These are phyloP conservation scores for Willaertia magna DNA, from an alignment of 208 protist species.

Conservation along the genomic window DNA sequence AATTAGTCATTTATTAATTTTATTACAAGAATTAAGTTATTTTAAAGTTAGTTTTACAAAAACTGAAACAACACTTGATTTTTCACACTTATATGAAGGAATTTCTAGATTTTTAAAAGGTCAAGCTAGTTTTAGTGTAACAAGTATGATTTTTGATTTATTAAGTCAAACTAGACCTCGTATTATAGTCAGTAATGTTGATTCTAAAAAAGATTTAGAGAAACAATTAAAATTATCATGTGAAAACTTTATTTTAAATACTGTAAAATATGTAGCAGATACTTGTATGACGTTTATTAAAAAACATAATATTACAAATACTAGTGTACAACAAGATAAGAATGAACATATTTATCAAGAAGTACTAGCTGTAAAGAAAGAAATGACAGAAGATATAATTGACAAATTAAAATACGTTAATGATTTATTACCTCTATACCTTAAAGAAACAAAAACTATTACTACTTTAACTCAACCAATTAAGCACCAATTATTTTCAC, in stretches of 20 bases:
- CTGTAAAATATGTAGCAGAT: background rate
- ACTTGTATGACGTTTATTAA: background rate
- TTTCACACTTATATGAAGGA: conserved; percentile 11
- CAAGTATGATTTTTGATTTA: conserved; percentile 1
- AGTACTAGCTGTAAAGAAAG: background rate
- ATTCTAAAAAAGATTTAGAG: conserved; percentile 27
- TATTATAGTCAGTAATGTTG: background rate
- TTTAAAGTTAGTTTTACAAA: conserved; percentile 20
- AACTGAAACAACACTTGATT: conserved; percentile 13
- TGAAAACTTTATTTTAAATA: conserved; percentile 19
- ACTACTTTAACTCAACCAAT: background rate
- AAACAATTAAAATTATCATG: conserved; percentile 5
- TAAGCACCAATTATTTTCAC: background rate
- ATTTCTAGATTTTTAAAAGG: conserved; percentile 8
- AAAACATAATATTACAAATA: background rate
- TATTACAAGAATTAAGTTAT: conserved; percentile 11
- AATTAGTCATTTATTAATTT: conserved; percentile 13
- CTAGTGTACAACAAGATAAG: background rate
- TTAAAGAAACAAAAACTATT: background rate
- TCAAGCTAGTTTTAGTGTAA: background rate
- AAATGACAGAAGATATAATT: background rate
- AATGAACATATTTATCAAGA: background rate
- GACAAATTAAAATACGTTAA: background rate
- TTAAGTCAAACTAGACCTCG: background rate
- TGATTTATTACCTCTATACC: background rate